Percentiles rank a stretch among this genome's conserved stretches.
phyloP scores from a whole-genome alignment of 1,284 basidiomycete species.

The Ganoderma lingzhi region DNA sequence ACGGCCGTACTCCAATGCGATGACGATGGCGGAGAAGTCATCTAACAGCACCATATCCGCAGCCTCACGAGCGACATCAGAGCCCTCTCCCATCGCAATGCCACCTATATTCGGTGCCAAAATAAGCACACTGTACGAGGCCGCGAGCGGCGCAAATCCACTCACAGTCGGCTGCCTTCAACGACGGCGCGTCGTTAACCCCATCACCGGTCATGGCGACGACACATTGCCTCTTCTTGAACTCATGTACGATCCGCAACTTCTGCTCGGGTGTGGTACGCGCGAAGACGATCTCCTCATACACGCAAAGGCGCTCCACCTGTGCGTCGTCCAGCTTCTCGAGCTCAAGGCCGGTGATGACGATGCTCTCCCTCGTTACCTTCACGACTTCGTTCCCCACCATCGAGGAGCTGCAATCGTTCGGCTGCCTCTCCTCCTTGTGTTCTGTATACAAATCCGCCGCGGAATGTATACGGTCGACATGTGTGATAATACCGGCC shows the following conservation, averaged over 20 bases:
- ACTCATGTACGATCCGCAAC: slow-evolving; percentile 69
- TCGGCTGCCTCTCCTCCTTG: slow-evolving; percentile 13
- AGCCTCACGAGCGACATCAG: slow-evolving; percentile 56
- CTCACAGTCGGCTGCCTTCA: slow-evolving; percentile 56
- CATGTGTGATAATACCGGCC: slow-evolving; percentile 63
- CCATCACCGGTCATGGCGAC: slow-evolving; percentile 70
- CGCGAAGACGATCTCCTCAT: slow-evolving; percentile 75
- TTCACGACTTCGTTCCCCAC: slow-evolving; percentile 28
- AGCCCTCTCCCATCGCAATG: slow-evolving; percentile 59
- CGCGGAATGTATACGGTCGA: slow-evolving; percentile 47
- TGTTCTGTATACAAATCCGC: slow-evolving; percentile 46
- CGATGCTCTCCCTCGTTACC: slow-evolving; percentile 45
- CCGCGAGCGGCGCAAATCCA: background rate
- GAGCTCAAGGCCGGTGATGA: slow-evolving; percentile 59
- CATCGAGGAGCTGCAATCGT: background rate
- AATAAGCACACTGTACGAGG: background rate
- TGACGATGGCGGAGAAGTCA: slow-evolving; percentile 56
- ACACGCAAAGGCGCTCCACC: slow-evolving; percentile 56
- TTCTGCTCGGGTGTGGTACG: slow-evolving; percentile 79
- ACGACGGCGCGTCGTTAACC: slow-evolving; percentile 71
- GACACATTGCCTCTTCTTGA: slow-evolving; percentile 57
- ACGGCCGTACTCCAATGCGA: slow-evolving; percentile 59
- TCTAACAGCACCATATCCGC: slow-evolving; percentile 56
- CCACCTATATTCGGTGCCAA: slow-evolving; percentile 44
- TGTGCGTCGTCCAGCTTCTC: slow-evolving; percentile 52